phyloP scores from a whole-genome alignment of 495 filamentous ascomycete species.

The Neurospora tetrasperma region DNA sequence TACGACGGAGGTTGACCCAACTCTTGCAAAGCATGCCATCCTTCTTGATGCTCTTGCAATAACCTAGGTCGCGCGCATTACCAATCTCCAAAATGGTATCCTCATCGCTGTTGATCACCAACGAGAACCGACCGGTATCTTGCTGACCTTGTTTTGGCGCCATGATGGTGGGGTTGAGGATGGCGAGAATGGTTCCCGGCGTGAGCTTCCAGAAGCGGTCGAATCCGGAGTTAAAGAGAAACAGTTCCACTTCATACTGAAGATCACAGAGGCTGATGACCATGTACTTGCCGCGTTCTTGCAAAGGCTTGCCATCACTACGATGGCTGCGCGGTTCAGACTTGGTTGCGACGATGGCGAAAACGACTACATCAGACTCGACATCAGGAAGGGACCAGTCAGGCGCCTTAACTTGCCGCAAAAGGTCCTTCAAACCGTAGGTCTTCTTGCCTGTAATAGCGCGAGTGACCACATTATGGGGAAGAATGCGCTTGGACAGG shows the following conservation, averaged over 20 bases:
- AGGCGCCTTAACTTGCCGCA: conserved; percentile 71
- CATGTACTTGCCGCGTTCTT: conserved; percentile 75
- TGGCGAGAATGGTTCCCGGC: conserved; percentile 76
- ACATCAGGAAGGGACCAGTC: conserved; percentile 77
- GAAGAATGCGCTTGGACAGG: conserved; percentile 76
- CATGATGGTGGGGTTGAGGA: conserved; percentile 89
- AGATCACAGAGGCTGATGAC: conserved; percentile 78
- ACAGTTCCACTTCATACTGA: conserved; percentile 83
- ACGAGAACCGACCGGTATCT: conserved; percentile 71
- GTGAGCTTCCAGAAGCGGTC: conserved; percentile 83
- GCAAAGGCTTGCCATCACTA: conserved; percentile 38
- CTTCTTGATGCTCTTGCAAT: conserved; percentile 73
- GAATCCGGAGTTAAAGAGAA: conserved; percentile 85
- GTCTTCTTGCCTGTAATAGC: conserved; percentile 66
- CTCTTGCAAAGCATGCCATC: conserved; percentile 69
- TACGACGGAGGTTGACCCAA: conserved; percentile 83
- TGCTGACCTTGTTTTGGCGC: conserved; percentile 62
- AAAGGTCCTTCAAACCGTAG: conserved; percentile 69
- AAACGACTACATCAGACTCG: conserved; percentile 76
- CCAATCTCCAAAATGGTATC: conserved; percentile 90
- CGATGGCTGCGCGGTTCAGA: conserved; percentile 65
- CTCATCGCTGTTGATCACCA: conserved; percentile 70
- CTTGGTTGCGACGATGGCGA: conserved; percentile 79
- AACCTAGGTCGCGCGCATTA: conserved; percentile 72
- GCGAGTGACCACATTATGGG: conserved; percentile 66